Conservation (phyloP, 2,329 filamentous ascomycete genomes). For the Botrytis sinoallii region DNA sequence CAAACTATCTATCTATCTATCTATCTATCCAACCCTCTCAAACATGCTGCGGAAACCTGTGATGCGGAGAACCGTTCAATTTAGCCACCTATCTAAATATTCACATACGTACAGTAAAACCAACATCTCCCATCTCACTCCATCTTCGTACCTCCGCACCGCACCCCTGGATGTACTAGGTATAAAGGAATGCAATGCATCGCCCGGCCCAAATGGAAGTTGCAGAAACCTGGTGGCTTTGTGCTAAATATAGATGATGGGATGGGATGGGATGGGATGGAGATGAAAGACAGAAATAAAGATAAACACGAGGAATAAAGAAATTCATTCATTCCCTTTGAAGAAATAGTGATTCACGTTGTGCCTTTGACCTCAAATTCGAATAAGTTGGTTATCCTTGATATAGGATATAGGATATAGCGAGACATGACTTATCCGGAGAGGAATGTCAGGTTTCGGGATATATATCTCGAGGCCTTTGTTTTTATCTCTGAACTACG, state of each 20-base stretch:
- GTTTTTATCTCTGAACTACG: no score
- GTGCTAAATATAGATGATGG: background rate
- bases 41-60: background rate
- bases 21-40: background rate
- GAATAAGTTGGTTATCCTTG: no score
- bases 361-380: no score
- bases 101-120: background rate
- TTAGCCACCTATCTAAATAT: no score
- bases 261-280: background rate
- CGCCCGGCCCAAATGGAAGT: rapidly evolving
- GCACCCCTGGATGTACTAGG: background rate
- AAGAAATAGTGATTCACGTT: no score
- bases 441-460: no score
- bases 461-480: no score
- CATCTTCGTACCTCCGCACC: background rate
- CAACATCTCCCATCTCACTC: background rate
- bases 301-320: background rate
- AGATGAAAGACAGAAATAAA: background rate
- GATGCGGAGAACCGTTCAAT: rapidly evolving
- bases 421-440: no score
- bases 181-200: background rate
- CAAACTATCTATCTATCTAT: no score
- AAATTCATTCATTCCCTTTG: background rate
- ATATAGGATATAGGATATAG: no score
- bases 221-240: background rate